Conservation (phyloP, 1,139 yeast species). For the Pichia sp. region DNA sequence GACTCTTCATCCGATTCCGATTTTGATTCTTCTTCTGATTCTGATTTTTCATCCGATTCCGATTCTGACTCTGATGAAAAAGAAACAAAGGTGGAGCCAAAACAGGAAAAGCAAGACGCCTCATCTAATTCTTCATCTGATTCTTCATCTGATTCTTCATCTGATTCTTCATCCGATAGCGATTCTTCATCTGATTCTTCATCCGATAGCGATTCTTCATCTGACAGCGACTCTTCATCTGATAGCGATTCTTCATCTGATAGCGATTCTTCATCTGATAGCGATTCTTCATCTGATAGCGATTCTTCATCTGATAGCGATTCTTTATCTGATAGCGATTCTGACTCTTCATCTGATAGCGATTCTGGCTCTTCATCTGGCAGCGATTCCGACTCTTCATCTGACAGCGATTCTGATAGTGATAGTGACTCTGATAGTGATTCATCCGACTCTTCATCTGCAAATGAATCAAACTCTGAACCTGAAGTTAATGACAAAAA, state of each 20-base stretch:
- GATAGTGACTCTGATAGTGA: conserved; percentile 7
- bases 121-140: not conserved
- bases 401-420: not conserved
- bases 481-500: conserved; percentile 6
- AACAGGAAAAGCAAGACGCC: not conserved
- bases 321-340: conserved; percentile 12
- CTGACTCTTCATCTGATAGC: conserved; percentile 16
- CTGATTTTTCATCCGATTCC: not conserved
- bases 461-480: not conserved
- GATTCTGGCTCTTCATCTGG: conserved; percentile 1
- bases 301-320: conserved; percentile 23
- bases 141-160: conserved; percentile 5
- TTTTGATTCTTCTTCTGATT: not conserved
- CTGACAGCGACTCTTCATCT: conserved; percentile 19
- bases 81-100: too few species aligned
- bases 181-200: conserved; percentile 19
- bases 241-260: conserved; percentile 11
- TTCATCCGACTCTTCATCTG: conserved; percentile 2
- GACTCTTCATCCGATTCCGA: conserved; percentile 11
- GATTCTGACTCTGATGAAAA: conserved; percentile 8
- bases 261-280: conserved; percentile 20
- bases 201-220: conserved; percentile 19
- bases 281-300: conserved; percentile 19
- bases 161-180: conserved; percentile 3
- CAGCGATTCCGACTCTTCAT: not conserved